Base-by-base conservation (phyloP, 1,284 basidiomycete species). In the Entoloma clypeatum region DNA sequence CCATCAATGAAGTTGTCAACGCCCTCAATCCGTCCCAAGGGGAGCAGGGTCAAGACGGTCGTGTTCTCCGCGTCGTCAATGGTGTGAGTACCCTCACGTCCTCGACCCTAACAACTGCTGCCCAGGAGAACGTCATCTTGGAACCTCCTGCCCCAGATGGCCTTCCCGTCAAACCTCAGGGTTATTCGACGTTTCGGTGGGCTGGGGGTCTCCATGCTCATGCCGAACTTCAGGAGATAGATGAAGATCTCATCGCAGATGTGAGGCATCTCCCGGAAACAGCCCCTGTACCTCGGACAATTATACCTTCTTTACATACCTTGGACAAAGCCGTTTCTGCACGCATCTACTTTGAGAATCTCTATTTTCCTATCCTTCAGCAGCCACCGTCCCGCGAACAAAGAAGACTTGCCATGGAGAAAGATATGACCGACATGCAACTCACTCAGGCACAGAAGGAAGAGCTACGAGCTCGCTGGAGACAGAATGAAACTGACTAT, bases 311-410 rank as follows among this genome's bases (percentile, higher is more conserved):
- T 36, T 72, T 98, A 36, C 75, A 83, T 32, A 97, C 95, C 11
- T 72, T 98, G 57, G 94, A 98, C 64, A 92, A 88, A 61, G 90
- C 92, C 39, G 91, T 93, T 34, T 86, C 92, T 8, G 82, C 88
- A 37, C 84, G 91, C 58, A 91, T 98, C 63, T 96, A 84, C 74
- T 96, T 98, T 64, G 94, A 99, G 71, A 95, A 94, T 56, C 75
- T 93, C 32, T 99, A 98, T 62, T 94, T 92, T 61, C 79, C 87
- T n/a, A 72, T 96, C 34, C 75, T 94, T 62, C 77, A 88, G 59
- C 82, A 92, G 56, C 75, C 88, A 45, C 80, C 86, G 54, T 84
- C 84, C 55, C 77, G 94, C 28, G 92, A 95, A 60, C 84, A 91
- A 57, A 74, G 93, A 37, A 74, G 84, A 47, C 64, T 84, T 10